Conservation (phyloP, 2,329 filamentous ascomycete genomes). For the Trichoderma oligosporum region DNA sequence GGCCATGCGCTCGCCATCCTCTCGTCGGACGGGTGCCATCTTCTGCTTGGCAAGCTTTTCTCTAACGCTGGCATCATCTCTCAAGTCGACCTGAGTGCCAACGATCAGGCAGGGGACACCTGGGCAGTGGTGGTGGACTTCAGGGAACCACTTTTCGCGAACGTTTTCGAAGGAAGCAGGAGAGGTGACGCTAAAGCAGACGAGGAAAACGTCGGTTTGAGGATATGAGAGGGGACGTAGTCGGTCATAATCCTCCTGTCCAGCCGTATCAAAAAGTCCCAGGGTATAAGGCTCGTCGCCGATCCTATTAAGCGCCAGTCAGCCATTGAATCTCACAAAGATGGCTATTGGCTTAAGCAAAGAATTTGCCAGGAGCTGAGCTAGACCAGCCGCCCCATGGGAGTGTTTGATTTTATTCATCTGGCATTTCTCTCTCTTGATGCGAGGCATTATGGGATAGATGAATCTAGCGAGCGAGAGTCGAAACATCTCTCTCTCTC, state of each 20-base stretch:
- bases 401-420: not conserved
- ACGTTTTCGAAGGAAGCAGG: constrained; percentile 99
- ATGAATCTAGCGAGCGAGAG: not conserved
- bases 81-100: constrained; percentile 93
- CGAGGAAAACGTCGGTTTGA: constrained; percentile 97
- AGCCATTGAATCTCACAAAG: constrained; percentile 1
- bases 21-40: constrained; percentile 87
- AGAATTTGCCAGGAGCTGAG: not conserved
- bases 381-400: not conserved
- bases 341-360: not conserved
- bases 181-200: constrained; percentile 97
- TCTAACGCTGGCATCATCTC: constrained; percentile 79
- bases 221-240: constrained; percentile 95
- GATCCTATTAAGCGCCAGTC: constrained; percentile 61
- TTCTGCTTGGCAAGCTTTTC: constrained; percentile 95
- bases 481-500: not conserved
- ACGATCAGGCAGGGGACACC: constrained; percentile 97
- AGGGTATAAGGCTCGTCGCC: constrained; percentile 98
- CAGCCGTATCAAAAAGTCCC: constrained; percentile 95
- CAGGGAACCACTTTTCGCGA: constrained; percentile 97
- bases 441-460: not conserved
- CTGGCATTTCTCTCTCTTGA: not conserved
- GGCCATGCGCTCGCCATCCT: constrained; percentile 93
- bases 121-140: constrained; percentile 97
- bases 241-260: constrained; percentile 98